A percentile compares a stretch with the other conserved stretches of the same genome.
phyloP scores from a whole-genome alignment of 495 filamentous ascomycete genomes.

The Evansstolkia leycettana region DNA sequence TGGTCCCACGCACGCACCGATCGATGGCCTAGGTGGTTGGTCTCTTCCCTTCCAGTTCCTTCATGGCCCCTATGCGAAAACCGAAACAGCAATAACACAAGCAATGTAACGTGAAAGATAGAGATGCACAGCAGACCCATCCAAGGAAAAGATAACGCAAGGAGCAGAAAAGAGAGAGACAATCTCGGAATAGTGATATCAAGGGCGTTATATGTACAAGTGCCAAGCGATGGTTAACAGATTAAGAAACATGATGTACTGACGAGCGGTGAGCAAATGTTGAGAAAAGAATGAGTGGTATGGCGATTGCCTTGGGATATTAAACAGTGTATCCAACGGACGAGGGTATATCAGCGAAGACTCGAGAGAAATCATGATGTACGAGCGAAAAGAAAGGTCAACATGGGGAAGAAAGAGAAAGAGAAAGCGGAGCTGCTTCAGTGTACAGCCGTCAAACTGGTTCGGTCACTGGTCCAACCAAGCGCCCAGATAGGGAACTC shows the following conservation, averaged over 20 bases:
- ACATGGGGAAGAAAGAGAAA: slow-evolving; percentile 3
- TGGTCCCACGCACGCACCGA: too few relatives aligned
- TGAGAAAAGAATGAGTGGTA: not conserved
- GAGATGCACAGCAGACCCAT: too few relatives aligned
- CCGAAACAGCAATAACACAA: not conserved
- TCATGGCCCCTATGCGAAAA: too few relatives aligned
- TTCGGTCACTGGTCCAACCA: slow-evolving; percentile 24
- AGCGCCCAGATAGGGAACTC: slow-evolving; percentile 31
- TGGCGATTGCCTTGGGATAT: too few relatives aligned
- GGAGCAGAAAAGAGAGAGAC: slow-evolving; percentile 16
- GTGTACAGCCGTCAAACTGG: slow-evolving; percentile 23
- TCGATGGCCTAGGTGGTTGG: too few relatives aligned
- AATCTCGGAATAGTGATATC: too few relatives aligned
- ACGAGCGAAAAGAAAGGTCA: slow-evolving; percentile 2
- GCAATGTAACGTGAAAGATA: too few relatives aligned
- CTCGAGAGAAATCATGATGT: not conserved
- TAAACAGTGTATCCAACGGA: too few relatives aligned
- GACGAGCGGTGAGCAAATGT: not conserved
- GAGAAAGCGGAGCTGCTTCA: slow-evolving; percentile 8
- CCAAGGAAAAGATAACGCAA: too few relatives aligned
- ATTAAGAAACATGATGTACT: not conserved
- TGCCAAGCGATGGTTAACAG: slow-evolving; percentile 7
- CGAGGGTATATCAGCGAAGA: too few relatives aligned
- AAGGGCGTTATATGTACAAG: too few relatives aligned
- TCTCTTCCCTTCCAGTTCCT: too few relatives aligned